Base-by-base conservation (phyloP, 331 rosid genomes). In the Saraca asoca region DNA sequence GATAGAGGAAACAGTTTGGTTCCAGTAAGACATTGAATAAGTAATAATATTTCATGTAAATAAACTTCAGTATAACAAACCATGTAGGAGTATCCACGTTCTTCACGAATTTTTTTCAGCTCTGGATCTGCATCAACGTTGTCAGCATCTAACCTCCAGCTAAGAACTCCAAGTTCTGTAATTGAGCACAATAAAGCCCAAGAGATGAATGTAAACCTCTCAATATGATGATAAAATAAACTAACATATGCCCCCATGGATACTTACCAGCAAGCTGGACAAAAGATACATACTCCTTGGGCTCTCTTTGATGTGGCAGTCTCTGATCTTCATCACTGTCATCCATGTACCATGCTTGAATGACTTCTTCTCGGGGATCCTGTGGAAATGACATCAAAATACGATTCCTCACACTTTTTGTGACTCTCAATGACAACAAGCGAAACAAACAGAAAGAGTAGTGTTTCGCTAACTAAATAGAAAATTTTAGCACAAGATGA, bases 341-440 rank as follows among this genome's bases (percentile, higher is more conserved):
- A 85, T 94, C 95, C 99, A 94, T 94, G 85, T 77, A 90, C 97
- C 99, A 94, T 70, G 99, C 97, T 78, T 94, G 89, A 81, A 94
- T 2, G 68, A 94, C 95, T 69, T 94, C 96, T 85, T 94, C 96
- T 19, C 95, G 85, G 38, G 93, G 85, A 75, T 88, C 97, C 99
- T 88, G 68, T 24, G 75, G 39, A 73, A 64, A 49, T 17, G 5
- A 7, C 50, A 57, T 61, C 31, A 54, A 62, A 51, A 35, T 19
- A 19, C 51, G 43, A 54, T n/a, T 62, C 57, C 56, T 42, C 31
- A n/a, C n/a, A n/a, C 31, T 24, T 24, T 1, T 3, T 24, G 2
- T 24, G 31, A 3, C 3, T 24, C 31, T 24, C 31, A 24, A 24
- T 24, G 31, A 24, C 31, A 24, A 24, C 31, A 24, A 24, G 31